These are phyloP conservation scores for Eucalyptus coolabah DNA, from an alignment of 345 rosid genomes.

Conservation along the genomic window DNA sequence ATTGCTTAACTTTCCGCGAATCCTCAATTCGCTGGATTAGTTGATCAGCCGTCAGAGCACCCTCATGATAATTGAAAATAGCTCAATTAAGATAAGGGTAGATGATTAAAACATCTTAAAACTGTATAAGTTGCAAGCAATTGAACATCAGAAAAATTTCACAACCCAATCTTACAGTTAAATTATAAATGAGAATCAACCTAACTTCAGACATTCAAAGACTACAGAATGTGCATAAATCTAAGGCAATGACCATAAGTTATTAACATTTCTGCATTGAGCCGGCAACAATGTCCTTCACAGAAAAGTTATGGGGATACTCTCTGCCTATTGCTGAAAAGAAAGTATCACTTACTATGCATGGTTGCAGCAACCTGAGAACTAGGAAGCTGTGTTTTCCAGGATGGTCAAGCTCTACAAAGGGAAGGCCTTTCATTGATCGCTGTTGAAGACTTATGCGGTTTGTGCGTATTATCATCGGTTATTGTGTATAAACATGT, in stretches of 20 bases:
- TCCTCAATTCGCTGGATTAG: slow-evolving; percentile 59
- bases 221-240: neutral
- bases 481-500: neutral
- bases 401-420: neutral
- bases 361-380: neutral
- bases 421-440: neutral
- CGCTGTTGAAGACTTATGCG: neutral
- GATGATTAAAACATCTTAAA: neutral
- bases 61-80: slow-evolving; percentile 36
- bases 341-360: neutral
- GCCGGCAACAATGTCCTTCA: neutral
- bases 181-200: neutral
- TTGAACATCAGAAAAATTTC: neutral
- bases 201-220: neutral
- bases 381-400: neutral
- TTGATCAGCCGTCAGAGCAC: slow-evolving; percentile 59
- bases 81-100: neutral
- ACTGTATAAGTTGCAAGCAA: neutral
- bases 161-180: neutral
- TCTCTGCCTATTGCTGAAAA: neutral
- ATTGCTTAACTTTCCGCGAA: slow-evolving; percentile 53
- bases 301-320: neutral
- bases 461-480: neutral
- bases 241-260: neutral
- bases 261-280: neutral